These are phyloP conservation scores for Magnolia changhungtana DNA, from an alignment of 164 flowering plant genomes.

Conservation along the genomic window DNA sequence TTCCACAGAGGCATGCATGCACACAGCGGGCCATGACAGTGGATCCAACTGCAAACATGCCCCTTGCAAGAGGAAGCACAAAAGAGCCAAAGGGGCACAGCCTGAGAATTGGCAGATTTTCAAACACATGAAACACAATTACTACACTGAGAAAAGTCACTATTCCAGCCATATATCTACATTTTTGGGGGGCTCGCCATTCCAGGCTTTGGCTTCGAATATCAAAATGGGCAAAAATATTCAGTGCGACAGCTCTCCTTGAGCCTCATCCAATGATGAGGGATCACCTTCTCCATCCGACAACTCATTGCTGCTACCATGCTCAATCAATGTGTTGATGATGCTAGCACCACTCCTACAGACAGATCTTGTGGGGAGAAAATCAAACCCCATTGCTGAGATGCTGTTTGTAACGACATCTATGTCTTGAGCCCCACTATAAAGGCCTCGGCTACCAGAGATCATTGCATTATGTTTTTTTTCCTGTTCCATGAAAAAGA, in stretches of 20 bases:
- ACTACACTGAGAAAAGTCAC: not conserved
- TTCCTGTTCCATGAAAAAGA: not conserved
- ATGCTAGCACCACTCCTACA: conserved; percentile 1
- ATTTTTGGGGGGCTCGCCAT: not conserved
- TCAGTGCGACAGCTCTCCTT: not conserved
- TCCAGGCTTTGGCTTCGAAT: too few relatives aligned
- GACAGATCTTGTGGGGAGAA: conserved; percentile 22
- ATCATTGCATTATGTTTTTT: conserved; percentile 13
- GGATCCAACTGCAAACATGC: too few relatives aligned
- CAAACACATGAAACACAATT: not conserved
- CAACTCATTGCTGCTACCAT: not conserved
- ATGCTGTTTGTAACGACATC: conserved; percentile 34
- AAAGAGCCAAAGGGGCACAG: not conserved
- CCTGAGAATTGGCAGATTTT: not conserved
- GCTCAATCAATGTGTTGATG: not conserved
- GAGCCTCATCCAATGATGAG: not conserved
- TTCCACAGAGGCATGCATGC: too few relatives aligned
- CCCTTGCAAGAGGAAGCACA: too few relatives aligned
- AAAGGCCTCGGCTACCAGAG: conserved; percentile 63
- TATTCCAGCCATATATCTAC: conserved; percentile 7
- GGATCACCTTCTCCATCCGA: not conserved
- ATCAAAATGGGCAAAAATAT: not conserved
- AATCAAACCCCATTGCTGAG: conserved; percentile 39
- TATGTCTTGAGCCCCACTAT: conserved; percentile 42
- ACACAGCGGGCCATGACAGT: too few relatives aligned